Evolutionary conservation across 2,329 filamentous ascomycete species (phyloP), one percentile per base, ranked within the genome.

Genomic region (Ophiocordyceps camponoti-leonardi): DNA sequence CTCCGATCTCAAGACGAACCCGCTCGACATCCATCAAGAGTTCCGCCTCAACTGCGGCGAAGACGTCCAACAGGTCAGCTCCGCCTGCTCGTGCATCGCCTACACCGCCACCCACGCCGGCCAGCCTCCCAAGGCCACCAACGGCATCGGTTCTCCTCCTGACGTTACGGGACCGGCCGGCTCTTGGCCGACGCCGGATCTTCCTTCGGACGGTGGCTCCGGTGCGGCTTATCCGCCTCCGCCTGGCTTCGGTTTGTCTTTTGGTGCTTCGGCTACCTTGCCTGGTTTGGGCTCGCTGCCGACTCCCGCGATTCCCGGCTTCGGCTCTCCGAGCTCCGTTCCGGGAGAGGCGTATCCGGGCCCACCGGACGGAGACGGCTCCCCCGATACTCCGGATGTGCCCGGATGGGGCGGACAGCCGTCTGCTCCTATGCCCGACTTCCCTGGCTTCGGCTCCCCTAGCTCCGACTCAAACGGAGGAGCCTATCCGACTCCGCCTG

Each of bases 51-150:
- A 58, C 54, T 64, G 62, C 48, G 43, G 43, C 37, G 46, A 45
- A 41, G 45, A 45, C 41, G 44, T 46, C 23, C 14, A 22, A 1
- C 35, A 22, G 11, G 52, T 57, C 45, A 53, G 49, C 50, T 64
- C 62, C 40, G 61, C 59, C 41, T 64, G 62, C 56, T 63, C 61
- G 6, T 64, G 61, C 54, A 53, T 63, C 51, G 56, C 57, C 46
- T 62, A 64, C 52, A 58, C 58, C 41, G 52, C 56, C 41, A 61
- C 58, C 19, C 56, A 58, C 48, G 51, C 50, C 13, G 49, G 45
- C 35, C 48, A 46, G 1, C 4, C 23, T 14, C 19, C 47, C 35
- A 26, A 40, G 13, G 19, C 47, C 18, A 45, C 47, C 33, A n/a
- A 4, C 14, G 4, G 4, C 30, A 16, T 4, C 14, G 30, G 14